Evolutionary conservation across 1,284 basidiomycete species (phyloP), one percentile per base, ranked within the genome.

Genomic region (Apiotrichum akiyoshidainum): DNA sequence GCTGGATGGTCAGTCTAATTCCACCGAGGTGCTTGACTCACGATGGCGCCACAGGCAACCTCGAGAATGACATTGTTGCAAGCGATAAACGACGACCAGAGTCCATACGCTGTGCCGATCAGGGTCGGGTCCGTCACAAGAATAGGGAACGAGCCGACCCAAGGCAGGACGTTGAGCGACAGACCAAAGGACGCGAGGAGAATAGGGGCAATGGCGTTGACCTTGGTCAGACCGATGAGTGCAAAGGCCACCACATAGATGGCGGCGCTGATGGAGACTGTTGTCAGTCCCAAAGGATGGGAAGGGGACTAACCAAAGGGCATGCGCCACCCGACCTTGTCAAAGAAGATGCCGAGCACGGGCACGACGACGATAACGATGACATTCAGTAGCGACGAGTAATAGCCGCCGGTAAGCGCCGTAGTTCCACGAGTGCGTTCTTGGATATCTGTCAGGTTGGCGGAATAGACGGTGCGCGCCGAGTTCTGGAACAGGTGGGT

Each of bases 301-400:
- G 16, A 16, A 8, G 40, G 14, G 12, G 68, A 59, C 44, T 39
- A 33, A 55, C 48, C 52, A 21, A 57, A 56, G 17, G 70, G 66
- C 50, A 71, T 66, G 40, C 63, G 59, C 41, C 60, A 60, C 1
- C 69, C 68, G 37, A 65, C 57, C 34, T 55, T 53, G 51, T 69
- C 68, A 46, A 65, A 69, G 49, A 60, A 67, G 14, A 65, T 35
- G 7, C 73, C 73, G 3, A 73, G 64, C 2, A 68, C 31, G 0
- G 77, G 76, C 0, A 73, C 74, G 44, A 77, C 59, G 19, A 78
- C 65, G 37, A 78, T 77, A 1, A 72, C 72, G 8, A 77, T 72
- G 40, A 77, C 65, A 55, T 76, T 71, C 2, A 68, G 67, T 13
- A 77, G 62, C 0, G 68, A 61, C 1, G 62, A 57, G 26, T 72